Base-by-base conservation (phyloP, 495 filamentous ascomycete species). In the Xylaria palmicola region DNA sequence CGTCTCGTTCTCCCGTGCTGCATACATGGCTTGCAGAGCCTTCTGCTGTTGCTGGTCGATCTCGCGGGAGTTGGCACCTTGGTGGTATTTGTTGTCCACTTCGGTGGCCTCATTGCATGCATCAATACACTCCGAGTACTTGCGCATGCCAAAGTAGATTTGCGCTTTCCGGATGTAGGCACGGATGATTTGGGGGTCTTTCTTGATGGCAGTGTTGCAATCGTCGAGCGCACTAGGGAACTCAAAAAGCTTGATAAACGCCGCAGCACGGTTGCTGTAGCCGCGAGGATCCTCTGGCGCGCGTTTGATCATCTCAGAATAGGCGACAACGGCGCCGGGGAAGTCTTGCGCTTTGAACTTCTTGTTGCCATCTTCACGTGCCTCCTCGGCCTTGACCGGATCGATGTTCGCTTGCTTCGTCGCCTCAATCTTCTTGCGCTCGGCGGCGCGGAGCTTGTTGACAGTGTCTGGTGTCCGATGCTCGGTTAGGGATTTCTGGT, bases 311-410 rank as follows among this genome's bases (percentile, higher is more conserved):
- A 97, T 97, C 83, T 99, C 94, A 2, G 80, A 86, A 79, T 98
- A 99, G 2, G 95, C 93, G 41, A 90, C 92, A 22, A 99, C 93
- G 27, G 94, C 94, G 40, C 84, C 95, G 26, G 93, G 93, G 92
- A 93, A 98, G 79, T 99, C 92, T 17, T 86, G 86, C 62, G 92
- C 91, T 80, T 98, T 96, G 85, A 98, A 99, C 74, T 93, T 94
- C 71, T 88, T 81, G 75, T 97, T 96, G 36, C 94, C 94, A 45
- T 96, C 85, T 75, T 96, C 92, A 62, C 94, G 91, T 19, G 94
- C 92, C 77, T 97, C 90, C 69, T 99, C 94, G 20, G 94, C 94
- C 79, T 96, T 92, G 52, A 79, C 89, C 1, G 94, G 89, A 76
- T 91, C 90, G 67, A 99, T 82, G 76, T 97, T 98, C 2, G 91